Percentiles rank a stretch among this genome's conserved stretches.
phyloP scores from a whole-genome alignment of 345 rosid species.

The Cardamine chenopodiifolia region DNA sequence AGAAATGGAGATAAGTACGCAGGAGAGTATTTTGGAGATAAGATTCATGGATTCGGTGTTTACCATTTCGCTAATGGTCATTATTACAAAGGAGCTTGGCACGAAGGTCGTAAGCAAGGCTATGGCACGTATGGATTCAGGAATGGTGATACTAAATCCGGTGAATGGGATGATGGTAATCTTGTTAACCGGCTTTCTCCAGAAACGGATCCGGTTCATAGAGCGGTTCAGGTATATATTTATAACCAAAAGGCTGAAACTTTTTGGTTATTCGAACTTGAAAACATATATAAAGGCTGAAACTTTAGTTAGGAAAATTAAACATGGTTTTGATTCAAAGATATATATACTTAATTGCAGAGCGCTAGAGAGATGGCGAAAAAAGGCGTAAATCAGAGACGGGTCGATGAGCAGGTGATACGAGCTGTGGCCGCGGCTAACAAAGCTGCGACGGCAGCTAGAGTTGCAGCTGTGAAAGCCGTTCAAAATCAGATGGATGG shows the following conservation, averaged over 20 bases:
- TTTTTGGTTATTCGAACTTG: background rate
- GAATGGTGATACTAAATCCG: slow-evolving; percentile 62
- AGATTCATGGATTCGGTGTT: slow-evolving; percentile 90
- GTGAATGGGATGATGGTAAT: slow-evolving; percentile 80
- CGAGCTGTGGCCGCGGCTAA: slow-evolving; percentile 77
- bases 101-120: slow-evolving; percentile 93
- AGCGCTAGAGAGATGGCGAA: slow-evolving; percentile 72
- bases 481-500: slow-evolving; percentile 88
- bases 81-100: slow-evolving; percentile 96
- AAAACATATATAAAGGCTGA: background rate
- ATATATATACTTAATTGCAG: slow-evolving; percentile 40
- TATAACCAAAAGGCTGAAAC: slow-evolving; percentile 11
- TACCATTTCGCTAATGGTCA: slow-evolving; percentile 91
- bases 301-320: background rate
- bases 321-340: background rate
- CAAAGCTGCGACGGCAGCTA: slow-evolving; percentile 87
- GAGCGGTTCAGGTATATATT: slow-evolving; percentile 66
- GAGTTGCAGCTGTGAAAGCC: slow-evolving; percentile 94
- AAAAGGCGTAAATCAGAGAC: slow-evolving; percentile 53
- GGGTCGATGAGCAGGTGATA: slow-evolving; percentile 74
- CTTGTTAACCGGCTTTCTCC: slow-evolving; percentile 55
- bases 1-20: slow-evolving; percentile 94
- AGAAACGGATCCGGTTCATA: slow-evolving; percentile 49
- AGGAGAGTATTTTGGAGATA: slow-evolving; percentile 93
- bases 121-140: slow-evolving; percentile 81